These are phyloP conservation scores for Thelephora aurantiotincta DNA, from an alignment of 768 basidiomycete species.

Conservation along the genomic window DNA sequence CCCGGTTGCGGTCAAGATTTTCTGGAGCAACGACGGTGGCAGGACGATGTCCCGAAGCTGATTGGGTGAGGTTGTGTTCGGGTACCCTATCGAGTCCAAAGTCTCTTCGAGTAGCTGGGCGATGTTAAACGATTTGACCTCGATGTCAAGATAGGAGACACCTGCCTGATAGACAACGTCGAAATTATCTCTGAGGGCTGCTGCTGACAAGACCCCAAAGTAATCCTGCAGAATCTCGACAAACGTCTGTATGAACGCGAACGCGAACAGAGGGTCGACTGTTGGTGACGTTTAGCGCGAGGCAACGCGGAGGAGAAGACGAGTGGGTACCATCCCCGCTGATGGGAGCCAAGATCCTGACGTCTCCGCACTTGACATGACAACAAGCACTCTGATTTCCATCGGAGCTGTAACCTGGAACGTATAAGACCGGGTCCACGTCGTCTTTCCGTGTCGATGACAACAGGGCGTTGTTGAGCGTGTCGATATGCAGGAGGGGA, in stretches of 20 bases:
- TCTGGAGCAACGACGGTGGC: constrained; percentile 65
- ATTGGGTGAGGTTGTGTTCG: too few relatives aligned
- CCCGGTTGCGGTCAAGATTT: constrained; percentile 36
- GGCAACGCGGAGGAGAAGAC: too few relatives aligned
- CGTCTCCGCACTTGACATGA: constrained; percentile 62
- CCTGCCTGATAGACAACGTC: too few relatives aligned
- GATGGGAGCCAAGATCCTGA: too few relatives aligned
- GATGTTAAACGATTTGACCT: too few relatives aligned
- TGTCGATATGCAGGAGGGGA: constrained; percentile 76
- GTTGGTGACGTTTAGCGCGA: constrained; percentile 4
- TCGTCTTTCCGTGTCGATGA: constrained; percentile 37
- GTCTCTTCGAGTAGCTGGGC: too few relatives aligned
- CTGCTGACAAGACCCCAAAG: too few relatives aligned
- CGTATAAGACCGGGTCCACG: constrained; percentile 65
- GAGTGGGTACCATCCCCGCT: constrained; percentile 57
- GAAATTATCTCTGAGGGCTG: too few relatives aligned
- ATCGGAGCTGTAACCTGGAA: constrained; percentile 33
- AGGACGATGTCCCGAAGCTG: constrained; percentile 93
- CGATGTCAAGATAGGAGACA: too few relatives aligned
- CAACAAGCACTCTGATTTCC: constrained; percentile 59
- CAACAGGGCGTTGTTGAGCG: constrained; percentile 58
- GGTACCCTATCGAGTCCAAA: too few relatives aligned
- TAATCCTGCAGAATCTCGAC: too few relatives aligned
- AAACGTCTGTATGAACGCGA: constrained; percentile 82
- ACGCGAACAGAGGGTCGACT: constrained; percentile 87